A percentile compares a stretch with the other conserved stretches of the same genome.
Conservation (phyloP, 331 rosid species). For the Malus hybrid region DNA sequence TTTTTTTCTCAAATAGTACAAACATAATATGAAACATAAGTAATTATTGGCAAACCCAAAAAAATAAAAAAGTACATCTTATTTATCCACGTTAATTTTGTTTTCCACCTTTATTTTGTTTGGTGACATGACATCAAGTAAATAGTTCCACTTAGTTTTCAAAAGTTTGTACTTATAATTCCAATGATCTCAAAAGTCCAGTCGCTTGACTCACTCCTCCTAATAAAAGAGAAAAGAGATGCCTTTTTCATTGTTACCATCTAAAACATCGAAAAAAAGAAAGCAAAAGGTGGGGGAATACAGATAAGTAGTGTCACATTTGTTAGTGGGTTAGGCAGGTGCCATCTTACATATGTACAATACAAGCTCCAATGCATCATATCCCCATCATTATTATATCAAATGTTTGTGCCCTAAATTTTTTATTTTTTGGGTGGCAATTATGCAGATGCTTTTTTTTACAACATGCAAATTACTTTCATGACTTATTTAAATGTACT, state of each 20-base stretch:
- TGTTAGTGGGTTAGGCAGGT: constrained; percentile 38
- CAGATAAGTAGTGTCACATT: constrained; percentile 17
- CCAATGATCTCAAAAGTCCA: constrained; percentile 3
- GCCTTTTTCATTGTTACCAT: constrained; percentile 15
- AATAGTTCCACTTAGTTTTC: constrained; percentile 10
- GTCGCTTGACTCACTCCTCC: constrained; percentile 1
- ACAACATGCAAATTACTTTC: background rate
- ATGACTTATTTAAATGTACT: too few species aligned
- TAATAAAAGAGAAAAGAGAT: constrained; percentile 8
- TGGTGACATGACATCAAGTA: background rate
- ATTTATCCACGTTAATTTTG: background rate
- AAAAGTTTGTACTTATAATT: constrained; percentile 18
- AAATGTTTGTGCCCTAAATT: too few species aligned
- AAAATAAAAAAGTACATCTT: too few species aligned
- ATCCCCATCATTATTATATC: constrained; percentile 1
- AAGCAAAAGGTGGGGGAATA: constrained; percentile 3
- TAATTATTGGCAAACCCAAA: too few species aligned
- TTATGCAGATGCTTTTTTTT: background rate
- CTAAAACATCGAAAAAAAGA: constrained; percentile 1
- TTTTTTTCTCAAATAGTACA: background rate
- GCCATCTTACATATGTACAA: background rate
- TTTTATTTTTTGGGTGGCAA: background rate
- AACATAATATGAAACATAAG: background rate
- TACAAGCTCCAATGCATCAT: background rate
- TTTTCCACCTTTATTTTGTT: background rate